These are phyloP conservation scores for Pythium aquatile DNA, from an alignment of 352 stramenopile genomes.

Conservation along the genomic window DNA sequence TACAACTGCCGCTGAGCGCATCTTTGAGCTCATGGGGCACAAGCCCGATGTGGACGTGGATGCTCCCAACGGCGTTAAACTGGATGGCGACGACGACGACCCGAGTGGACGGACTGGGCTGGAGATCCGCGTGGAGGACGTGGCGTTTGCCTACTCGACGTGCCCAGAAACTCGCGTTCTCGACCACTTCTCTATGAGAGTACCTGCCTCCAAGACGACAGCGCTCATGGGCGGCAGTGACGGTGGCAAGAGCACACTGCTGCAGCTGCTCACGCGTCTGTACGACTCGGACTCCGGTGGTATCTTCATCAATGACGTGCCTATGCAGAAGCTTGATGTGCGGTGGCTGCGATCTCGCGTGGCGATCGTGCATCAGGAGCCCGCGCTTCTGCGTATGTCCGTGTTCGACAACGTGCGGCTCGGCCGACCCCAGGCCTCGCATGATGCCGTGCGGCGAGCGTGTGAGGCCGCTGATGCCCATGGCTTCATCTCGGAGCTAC, in stretches of 20 bases:
- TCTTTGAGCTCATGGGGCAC: conserved; percentile 24
- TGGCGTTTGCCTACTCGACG: conserved; percentile 59
- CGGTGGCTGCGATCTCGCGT: conserved; percentile 35
- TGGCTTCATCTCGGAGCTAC: conserved; percentile 82
- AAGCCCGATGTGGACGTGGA: conserved; percentile 24
- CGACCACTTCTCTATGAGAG: conserved; percentile 56
- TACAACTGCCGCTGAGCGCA: conserved; percentile 18
- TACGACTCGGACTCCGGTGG: conserved; percentile 51
- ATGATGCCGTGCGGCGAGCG: conserved; percentile 67
- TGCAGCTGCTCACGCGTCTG: conserved; percentile 60
- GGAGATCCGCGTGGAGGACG: conserved; percentile 38
- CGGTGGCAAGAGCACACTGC: conserved; percentile 78
- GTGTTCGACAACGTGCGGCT: conserved; percentile 50
- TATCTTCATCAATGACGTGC: conserved; percentile 56
- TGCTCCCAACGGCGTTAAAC: conserved; percentile 11
- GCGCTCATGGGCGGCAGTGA: conserved; percentile 80
- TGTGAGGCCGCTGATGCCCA: conserved; percentile 83
- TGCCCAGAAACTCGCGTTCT: conserved; percentile 59
- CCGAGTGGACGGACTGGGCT: conserved; percentile 34
- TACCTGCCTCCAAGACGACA: conserved; percentile 56
- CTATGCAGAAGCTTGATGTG: conserved; percentile 56
- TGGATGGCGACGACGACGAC: conserved; percentile 5
- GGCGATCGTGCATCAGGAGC: conserved; percentile 66
- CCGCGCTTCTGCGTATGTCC: conserved; percentile 45
- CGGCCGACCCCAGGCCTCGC: conserved; percentile 40